A percentile compares a stretch with the other conserved stretches of the same genome.
Conservation (phyloP, 148 eudicot genomes). For the Rhododendron simsii region DNA sequence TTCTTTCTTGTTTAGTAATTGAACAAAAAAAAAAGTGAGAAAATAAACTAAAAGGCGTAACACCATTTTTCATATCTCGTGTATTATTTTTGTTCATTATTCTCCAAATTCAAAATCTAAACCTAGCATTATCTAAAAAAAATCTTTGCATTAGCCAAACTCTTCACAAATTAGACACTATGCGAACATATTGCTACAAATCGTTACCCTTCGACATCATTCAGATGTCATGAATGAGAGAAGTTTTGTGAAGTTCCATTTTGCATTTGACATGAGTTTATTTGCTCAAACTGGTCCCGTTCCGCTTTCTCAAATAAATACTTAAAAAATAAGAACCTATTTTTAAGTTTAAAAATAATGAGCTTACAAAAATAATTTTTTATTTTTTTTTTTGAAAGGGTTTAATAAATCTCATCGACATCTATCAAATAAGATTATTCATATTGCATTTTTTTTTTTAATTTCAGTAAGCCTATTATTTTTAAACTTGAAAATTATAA, state of each 20-base stretch:
- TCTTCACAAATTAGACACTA: not conserved
- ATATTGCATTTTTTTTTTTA: no score
- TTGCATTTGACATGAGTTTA: not conserved
- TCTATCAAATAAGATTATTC: no score
- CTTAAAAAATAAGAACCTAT: no score
- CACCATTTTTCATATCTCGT: not conserved
- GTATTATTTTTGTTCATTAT: not conserved
- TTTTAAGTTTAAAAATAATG: no score
- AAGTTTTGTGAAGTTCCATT: not conserved
- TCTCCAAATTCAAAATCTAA: not conserved
- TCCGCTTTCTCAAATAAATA: no score
- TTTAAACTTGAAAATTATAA: no score
- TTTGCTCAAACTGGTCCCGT: not conserved
- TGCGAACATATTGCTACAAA: not conserved
- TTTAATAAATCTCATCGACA: no score
- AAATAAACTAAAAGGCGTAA: no score
- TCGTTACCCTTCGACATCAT: not conserved
- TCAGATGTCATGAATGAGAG: not conserved
- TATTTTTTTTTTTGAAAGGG: no score
- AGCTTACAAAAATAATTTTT: no score
- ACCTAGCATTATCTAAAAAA: not conserved
- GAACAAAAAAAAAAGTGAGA: not conserved
- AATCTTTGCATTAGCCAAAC: not conserved
- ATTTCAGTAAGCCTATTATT: no score
- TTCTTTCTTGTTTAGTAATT: not conserved